phyloP scores from a whole-genome alignment of 2,329 filamentous ascomycete species.

The Cordyceps cicadae region DNA sequence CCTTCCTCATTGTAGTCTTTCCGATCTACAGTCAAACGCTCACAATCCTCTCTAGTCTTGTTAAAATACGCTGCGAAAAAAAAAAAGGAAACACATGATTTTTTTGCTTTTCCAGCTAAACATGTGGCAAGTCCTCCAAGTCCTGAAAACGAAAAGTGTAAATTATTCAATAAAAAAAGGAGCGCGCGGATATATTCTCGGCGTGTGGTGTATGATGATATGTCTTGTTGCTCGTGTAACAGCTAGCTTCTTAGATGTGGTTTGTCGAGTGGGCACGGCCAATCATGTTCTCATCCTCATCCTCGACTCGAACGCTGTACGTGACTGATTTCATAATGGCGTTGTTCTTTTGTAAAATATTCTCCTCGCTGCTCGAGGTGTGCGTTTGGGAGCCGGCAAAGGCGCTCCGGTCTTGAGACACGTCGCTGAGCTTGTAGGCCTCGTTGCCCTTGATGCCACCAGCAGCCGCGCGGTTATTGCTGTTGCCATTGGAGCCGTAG shows the following conservation, averaged over 20 bases:
- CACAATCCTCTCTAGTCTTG: background rate
- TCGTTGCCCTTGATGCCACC: slow-evolving; percentile 21
- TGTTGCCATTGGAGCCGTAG: slow-evolving; percentile 21
- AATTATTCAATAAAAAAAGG: background rate
- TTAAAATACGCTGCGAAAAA: background rate
- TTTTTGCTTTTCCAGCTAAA: background rate
- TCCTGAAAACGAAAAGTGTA: background rate
- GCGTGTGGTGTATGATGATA: background rate
- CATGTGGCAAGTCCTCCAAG: background rate
- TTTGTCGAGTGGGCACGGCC: background rate
- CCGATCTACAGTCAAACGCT: background rate
- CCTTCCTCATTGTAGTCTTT: background rate
- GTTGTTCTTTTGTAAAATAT: slow-evolving; percentile 27
- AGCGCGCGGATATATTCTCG: background rate
- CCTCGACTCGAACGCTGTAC: slow-evolving; percentile 32
- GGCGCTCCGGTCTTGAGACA: slow-evolving; percentile 25
- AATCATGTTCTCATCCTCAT: slow-evolving; percentile 14
- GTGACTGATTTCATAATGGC: slow-evolving; percentile 34
- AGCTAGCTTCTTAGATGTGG: background rate
- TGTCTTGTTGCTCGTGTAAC: background rate
- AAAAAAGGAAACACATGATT: background rate
- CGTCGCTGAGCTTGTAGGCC: slow-evolving; percentile 30
- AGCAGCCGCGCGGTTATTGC: slow-evolving; percentile 15
- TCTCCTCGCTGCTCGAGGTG: slow-evolving; percentile 29
- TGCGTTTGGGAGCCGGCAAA: slow-evolving; percentile 21